Evolutionary conservation across 345 rosid species (phyloP).

Genomic region (Reutealis trisperma): DNA sequence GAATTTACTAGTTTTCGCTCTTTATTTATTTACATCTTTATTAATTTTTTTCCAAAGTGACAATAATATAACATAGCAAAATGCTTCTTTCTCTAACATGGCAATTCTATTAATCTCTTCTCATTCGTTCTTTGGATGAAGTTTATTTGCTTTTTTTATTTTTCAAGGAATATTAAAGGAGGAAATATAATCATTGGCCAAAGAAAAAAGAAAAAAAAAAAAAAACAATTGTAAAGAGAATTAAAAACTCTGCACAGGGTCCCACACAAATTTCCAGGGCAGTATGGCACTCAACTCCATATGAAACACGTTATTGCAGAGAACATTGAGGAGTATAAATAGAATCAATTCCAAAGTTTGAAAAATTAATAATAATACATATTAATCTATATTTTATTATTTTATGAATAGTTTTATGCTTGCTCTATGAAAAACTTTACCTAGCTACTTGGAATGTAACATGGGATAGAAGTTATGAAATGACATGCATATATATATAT

Average conservation of each 20-base stretch:
- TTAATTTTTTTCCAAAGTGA: background rate
- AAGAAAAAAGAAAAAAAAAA: background rate
- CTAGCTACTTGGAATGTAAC: too few species aligned
- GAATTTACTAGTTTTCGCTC: background rate
- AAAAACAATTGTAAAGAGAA: background rate
- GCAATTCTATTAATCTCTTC: too few species aligned
- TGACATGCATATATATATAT: too few species aligned
- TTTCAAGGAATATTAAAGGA: background rate
- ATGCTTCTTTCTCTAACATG: background rate
- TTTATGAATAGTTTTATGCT: too few species aligned
- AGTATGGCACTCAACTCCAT: background rate
- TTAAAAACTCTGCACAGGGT: background rate
- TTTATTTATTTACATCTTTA: background rate
- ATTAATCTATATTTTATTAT: background rate
- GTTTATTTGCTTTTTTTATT: background rate
- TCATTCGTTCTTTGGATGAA: too few species aligned
- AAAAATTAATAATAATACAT: background rate
- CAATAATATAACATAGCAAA: background rate
- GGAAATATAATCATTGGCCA: background rate
- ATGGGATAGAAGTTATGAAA: too few species aligned
- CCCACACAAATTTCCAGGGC: background rate
- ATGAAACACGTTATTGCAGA: conserved; percentile 6
- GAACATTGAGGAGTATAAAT: background rate
- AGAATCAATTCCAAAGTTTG: background rate
- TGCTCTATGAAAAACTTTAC: too few species aligned